phyloP scores from a whole-genome alignment of 345 rosid species.

The Erodium maritimum region DNA sequence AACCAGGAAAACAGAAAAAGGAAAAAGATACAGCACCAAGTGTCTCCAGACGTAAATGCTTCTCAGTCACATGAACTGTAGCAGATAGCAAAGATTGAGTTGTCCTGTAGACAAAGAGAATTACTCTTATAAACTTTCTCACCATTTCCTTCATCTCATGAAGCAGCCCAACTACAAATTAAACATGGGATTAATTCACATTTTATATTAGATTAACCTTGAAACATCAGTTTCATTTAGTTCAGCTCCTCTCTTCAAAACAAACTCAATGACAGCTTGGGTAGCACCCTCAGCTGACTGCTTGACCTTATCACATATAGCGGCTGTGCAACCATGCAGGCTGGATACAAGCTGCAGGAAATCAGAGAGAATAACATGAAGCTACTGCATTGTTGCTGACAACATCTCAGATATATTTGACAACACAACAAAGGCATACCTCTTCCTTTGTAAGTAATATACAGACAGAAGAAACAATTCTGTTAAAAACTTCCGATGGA shows the following conservation, averaged over 20 bases:
- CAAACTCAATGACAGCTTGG: slow-evolving; percentile 87
- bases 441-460: slow-evolving; percentile 59
- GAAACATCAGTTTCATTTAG: slow-evolving; percentile 62
- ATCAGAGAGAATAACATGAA: slow-evolving; percentile 20
- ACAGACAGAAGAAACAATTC: slow-evolving; percentile 78
- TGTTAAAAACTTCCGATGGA: slow-evolving; percentile 93
- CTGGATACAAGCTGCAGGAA: slow-evolving; percentile 72
- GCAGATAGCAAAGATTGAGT: slow-evolving; percentile 88
- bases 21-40: slow-evolving; percentile 92
- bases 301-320: slow-evolving; percentile 76
- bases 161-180: not conserved
- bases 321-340: slow-evolving; percentile 58
- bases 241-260: slow-evolving; percentile 62
- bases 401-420: slow-evolving; percentile 10
- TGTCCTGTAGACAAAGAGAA: slow-evolving; percentile 41
- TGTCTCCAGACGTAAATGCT: slow-evolving; percentile 76
- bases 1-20: too few species aligned
- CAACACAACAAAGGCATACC: slow-evolving; percentile 36
- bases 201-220: slow-evolving; percentile 31
- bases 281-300: slow-evolving; percentile 94
- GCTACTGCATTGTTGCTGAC: not conserved
- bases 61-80: slow-evolving; percentile 71
- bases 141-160: not conserved
- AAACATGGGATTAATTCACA: not conserved
- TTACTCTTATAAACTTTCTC: not conserved